Evolutionary conservation across 352 stramenopile genomes (phyloP).

Genomic region (Blastocystis hominis): DNA sequence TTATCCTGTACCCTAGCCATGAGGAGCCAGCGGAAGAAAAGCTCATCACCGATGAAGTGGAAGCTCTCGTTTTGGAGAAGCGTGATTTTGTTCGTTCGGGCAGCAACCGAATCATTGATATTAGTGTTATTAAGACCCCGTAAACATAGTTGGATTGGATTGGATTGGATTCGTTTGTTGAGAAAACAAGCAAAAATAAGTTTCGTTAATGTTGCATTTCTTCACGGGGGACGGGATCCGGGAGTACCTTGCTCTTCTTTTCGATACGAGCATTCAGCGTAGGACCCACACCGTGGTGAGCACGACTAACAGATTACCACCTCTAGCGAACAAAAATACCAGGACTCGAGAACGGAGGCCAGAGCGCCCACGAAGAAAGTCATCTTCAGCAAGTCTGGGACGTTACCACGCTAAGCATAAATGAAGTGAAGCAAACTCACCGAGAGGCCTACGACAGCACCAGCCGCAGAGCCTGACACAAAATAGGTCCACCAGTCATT

Average conservation of each 20-base stretch:
- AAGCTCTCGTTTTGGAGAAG: too few relatives aligned
- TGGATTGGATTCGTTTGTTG: neutral
- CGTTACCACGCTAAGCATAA: neutral
- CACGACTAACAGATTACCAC: constrained; percentile 1
- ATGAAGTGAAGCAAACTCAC: neutral
- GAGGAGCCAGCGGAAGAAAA: neutral
- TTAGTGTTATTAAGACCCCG: neutral
- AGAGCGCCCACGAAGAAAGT: constrained; percentile 15
- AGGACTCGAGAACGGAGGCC: constrained; percentile 13
- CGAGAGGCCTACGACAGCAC: neutral
- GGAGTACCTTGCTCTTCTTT: constrained; percentile 31
- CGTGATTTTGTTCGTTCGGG: neutral
- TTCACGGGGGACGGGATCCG: neutral
- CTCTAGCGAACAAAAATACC: neutral
- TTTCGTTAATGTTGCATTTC: constrained; percentile 41
- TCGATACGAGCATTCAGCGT: neutral
- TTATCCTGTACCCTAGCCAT: constrained; percentile 42
- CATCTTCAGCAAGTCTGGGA: constrained; percentile 27
- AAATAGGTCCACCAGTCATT: constrained; percentile 37
- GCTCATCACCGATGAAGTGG: neutral
- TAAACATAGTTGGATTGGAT: too few relatives aligned
- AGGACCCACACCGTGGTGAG: neutral
- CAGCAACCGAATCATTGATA: neutral
- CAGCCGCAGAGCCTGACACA: neutral
- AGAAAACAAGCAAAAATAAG: neutral